These are phyloP conservation scores for Penicillium sp. DNA, from an alignment of 2,329 filamentous ascomycete species.

Conservation along the genomic window DNA sequence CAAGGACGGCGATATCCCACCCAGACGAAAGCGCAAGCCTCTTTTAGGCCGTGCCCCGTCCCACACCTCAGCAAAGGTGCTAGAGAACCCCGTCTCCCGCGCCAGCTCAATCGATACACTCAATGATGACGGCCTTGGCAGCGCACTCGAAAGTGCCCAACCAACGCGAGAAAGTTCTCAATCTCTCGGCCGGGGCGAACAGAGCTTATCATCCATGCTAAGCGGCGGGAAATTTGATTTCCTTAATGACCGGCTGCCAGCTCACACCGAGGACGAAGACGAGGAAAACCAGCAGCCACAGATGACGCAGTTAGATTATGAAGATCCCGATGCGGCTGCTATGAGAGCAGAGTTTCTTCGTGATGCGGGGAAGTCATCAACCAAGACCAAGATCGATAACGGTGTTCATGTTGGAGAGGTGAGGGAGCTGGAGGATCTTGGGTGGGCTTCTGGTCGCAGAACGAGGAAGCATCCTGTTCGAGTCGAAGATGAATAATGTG, in stretches of 20 bases:
- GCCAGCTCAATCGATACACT: slow-evolving; percentile 54
- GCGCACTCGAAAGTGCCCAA: slow-evolving; percentile 33
- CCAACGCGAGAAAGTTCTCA: slow-evolving; percentile 23
- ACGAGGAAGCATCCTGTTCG: slow-evolving; percentile 35
- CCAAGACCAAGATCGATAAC: slow-evolving; percentile 27
- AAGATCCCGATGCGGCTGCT: slow-evolving; percentile 54
- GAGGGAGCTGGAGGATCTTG: slow-evolving; percentile 35
- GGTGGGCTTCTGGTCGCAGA: slow-evolving; percentile 38
- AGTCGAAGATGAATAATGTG: slow-evolving; percentile 19
- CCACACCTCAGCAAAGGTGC: slow-evolving; percentile 35
- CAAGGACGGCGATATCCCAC: slow-evolving; percentile 23
- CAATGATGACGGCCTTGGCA: slow-evolving; percentile 47
- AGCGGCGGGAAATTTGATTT: slow-evolving; percentile 37
- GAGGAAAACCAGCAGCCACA: slow-evolving; percentile 40
- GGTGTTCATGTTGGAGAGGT: slow-evolving; percentile 31
- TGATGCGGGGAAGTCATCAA: slow-evolving; percentile 44
- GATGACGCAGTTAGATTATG: slow-evolving; percentile 52
- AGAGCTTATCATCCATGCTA: slow-evolving; percentile 35
- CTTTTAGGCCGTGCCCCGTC: slow-evolving; percentile 48
- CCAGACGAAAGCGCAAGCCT: slow-evolving; percentile 35
- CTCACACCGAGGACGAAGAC: slow-evolving; percentile 27
- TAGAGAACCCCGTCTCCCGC: slow-evolving; percentile 37
- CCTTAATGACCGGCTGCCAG: slow-evolving; percentile 22
- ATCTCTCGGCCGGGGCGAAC: slow-evolving; percentile 28
- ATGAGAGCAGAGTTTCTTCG: slow-evolving; percentile 60